Evolutionary conservation across 352 stramenopile species (phyloP).

Genomic region (Globisporangium sylvaticum): DNA sequence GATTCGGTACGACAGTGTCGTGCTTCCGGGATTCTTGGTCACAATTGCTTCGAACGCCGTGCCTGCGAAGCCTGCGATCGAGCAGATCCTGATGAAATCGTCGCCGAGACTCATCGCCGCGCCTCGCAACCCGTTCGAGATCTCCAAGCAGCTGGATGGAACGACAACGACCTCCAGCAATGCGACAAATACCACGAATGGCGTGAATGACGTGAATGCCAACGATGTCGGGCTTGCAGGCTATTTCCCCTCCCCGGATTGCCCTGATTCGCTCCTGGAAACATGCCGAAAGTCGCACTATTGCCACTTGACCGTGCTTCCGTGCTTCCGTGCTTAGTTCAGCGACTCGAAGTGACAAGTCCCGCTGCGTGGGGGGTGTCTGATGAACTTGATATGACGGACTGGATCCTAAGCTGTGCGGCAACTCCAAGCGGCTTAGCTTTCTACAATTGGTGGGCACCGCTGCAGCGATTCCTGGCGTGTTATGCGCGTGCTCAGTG

Average conservation of each 20-base stretch:
- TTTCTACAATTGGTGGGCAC: slow-evolving; percentile 27
- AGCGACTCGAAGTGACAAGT: neutral
- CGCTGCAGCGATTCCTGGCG: slow-evolving; percentile 21
- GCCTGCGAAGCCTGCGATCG: slow-evolving; percentile 4
- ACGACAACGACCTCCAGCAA: neutral
- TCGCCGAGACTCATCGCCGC: neutral
- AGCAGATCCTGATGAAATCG: slow-evolving; percentile 12
- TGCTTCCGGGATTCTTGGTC: slow-evolving; percentile 17
- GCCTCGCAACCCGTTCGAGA: slow-evolving; percentile 1
- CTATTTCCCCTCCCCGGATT: neutral
- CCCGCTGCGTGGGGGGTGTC: neutral
- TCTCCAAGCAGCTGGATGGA: neutral
- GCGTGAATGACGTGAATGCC: neutral
- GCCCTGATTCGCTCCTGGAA: neutral
- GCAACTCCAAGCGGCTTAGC: neutral
- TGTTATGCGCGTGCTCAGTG: slow-evolving; percentile 24
- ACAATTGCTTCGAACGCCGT: neutral
- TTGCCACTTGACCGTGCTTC: slow-evolving; percentile 12
- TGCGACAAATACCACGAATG: neutral
- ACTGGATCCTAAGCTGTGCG: neutral
- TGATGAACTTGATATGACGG: slow-evolving; percentile 1
- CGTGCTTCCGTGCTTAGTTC: slow-evolving; percentile 16
- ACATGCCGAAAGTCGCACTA: slow-evolving; percentile 1
- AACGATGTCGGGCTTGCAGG: neutral
- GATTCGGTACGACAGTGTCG: slow-evolving; percentile 14